Conservation (phyloP, 164 flowering plant species). For the Berberis vulgaris region DNA sequence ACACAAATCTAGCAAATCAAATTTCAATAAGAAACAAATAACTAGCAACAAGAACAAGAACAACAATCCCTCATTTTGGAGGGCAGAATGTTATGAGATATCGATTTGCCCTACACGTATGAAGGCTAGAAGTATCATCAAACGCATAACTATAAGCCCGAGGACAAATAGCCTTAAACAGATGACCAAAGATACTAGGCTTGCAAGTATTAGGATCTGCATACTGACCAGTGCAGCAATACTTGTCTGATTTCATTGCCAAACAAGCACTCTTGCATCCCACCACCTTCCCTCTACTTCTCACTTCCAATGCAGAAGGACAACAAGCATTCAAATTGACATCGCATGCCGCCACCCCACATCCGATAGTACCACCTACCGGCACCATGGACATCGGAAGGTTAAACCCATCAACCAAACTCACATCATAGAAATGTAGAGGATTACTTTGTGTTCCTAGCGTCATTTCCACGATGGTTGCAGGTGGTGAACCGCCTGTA, state of each 20-base stretch:
- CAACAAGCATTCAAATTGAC: slow-evolving; percentile 56
- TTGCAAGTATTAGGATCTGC: slow-evolving; percentile 47
- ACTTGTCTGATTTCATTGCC: slow-evolving; percentile 50
- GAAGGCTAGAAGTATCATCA: slow-evolving; percentile 78
- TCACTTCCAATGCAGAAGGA: slow-evolving; percentile 55
- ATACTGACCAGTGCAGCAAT: slow-evolving; percentile 81
- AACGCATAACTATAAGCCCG: slow-evolving; percentile 83
- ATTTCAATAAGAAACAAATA: no score
- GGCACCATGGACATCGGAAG: slow-evolving; percentile 75
- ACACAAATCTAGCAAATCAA: no score
- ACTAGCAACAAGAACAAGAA: no score
- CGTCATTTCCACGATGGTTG: slow-evolving; percentile 62
- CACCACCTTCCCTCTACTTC: slow-evolving; percentile 41
- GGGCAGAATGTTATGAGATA: slow-evolving; percentile 93
- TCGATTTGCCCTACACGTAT: slow-evolving; percentile 71
- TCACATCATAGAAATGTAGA: slow-evolving; percentile 65
- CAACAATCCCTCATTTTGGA: slow-evolving; percentile 24
- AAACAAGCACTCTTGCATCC: slow-evolving; percentile 83
- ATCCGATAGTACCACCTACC: slow-evolving; percentile 53
- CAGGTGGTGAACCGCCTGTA: slow-evolving; percentile 53
- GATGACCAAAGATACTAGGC: slow-evolving; percentile 49
- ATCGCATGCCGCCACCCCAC: slow-evolving; percentile 59
- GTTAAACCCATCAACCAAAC: slow-evolving; percentile 75
- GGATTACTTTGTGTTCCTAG: slow-evolving; percentile 35
- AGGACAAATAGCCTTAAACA: slow-evolving; percentile 83